A percentile compares a stretch with the other conserved stretches of the same genome.
Evolutionary conservation across 108 stramenopile genomes (phyloP).

Genomic region (Parietichytrium sp.): DNA sequence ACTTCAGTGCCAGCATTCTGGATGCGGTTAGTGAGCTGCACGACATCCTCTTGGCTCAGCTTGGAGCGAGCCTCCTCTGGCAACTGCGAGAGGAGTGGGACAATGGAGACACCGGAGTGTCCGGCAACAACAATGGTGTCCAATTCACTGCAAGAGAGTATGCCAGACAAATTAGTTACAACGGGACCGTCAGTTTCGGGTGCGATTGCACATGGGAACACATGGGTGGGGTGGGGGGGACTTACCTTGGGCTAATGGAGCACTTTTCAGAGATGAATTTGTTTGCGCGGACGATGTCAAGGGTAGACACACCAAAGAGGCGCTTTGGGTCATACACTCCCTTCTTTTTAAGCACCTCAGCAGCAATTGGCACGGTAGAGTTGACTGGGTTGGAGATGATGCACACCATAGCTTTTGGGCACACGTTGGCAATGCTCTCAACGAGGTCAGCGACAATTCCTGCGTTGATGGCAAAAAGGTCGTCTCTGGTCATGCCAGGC

Average conservation of each 20-base stretch:
- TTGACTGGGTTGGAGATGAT: slow-evolving; percentile 45
- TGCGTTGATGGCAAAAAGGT: slow-evolving; percentile 36
- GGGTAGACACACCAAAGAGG: slow-evolving; percentile 41
- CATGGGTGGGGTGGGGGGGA: no score
- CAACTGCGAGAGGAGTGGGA: slow-evolving; percentile 40
- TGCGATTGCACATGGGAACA: no score
- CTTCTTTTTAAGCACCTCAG: slow-evolving; percentile 41
- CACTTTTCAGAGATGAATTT: slow-evolving; percentile 35
- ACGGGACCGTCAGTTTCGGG: not conserved
- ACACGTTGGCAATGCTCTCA: slow-evolving; percentile 37
- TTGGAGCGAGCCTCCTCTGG: not conserved
- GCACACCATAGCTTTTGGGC: slow-evolving; percentile 40
- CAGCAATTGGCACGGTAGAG: slow-evolving; percentile 42
- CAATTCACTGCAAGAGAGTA: no score
- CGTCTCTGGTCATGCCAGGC: slow-evolving; percentile 43
- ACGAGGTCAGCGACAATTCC: slow-evolving; percentile 36
- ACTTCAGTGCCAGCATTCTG: slow-evolving; percentile 40
- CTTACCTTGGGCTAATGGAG: not conserved
- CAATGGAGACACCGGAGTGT: slow-evolving; percentile 38
- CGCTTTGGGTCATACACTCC: slow-evolving; percentile 40
- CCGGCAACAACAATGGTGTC: slow-evolving; percentile 39
- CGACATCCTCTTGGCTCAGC: slow-evolving; percentile 28
- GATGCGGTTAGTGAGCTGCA: slow-evolving; percentile 21
- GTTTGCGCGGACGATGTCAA: slow-evolving; percentile 32
- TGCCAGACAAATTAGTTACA: no score